Evolutionary conservation across 2,329 filamentous ascomycete species (phyloP).

Genomic region (Botrytis cinerea): DNA sequence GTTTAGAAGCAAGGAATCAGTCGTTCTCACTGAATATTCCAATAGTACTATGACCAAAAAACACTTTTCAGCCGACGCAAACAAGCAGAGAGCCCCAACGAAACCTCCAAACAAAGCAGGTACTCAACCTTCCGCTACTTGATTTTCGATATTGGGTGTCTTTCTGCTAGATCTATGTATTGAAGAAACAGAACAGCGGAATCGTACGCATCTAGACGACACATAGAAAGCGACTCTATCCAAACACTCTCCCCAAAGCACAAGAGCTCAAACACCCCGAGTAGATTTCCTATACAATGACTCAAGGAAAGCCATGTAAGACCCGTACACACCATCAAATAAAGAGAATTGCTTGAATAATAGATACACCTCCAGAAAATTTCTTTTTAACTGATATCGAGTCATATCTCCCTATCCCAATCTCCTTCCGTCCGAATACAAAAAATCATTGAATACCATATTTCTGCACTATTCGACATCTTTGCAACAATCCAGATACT

Average conservation of each 20-base stretch:
- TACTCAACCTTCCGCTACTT: neutral
- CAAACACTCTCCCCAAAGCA: neutral
- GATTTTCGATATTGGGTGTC: neutral
- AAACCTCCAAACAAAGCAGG: neutral
- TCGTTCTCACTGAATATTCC: neutral
- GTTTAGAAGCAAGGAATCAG: too few relatives aligned
- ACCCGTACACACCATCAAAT: neutral
- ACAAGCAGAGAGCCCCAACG: neutral
- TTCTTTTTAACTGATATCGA: neutral
- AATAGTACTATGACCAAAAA: neutral
- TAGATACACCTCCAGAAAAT: rapidly evolving
- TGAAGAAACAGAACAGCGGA: too few relatives aligned
- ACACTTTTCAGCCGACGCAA: neutral
- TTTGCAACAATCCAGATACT: neutral
- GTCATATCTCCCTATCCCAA: too few relatives aligned
- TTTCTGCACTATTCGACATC: neutral
- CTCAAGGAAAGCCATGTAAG: neutral
- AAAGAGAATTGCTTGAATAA: neutral
- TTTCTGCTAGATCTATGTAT: too few relatives aligned
- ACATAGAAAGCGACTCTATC: neutral
- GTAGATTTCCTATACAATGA: neutral
- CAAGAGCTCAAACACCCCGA: too few relatives aligned
- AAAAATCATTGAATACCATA: neutral
- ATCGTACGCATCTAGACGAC: neutral
- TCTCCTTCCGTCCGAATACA: neutral